Base-by-base conservation (phyloP, 2,329 filamentous ascomycete species). In the Hypoxylon sp. region DNA sequence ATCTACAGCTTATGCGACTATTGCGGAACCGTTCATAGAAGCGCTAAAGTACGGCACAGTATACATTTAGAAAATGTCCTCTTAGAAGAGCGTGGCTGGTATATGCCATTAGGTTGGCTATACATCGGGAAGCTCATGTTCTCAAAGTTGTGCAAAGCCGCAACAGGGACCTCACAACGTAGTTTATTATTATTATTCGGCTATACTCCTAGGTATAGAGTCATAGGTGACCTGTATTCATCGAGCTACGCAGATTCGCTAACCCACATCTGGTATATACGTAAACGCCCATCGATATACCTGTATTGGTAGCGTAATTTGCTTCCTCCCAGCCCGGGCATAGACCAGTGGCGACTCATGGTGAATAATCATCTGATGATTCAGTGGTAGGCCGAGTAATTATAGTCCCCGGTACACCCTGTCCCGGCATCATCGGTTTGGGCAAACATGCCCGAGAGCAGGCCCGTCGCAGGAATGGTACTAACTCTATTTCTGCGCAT, bases 371-470 rank as follows among this genome's bases (percentile, higher is more conserved):
- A 2, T 10, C 11, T 10, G 7, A 6, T 44, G 1, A 14, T 17
- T 13, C 6, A 42, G 11, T 55, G 25, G 56, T 13, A 33, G 17
- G 2, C 10, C 35, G 48, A 53, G 25, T 48, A 40, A 57, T 64
- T 13, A 70, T 14, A 17, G 66, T 69, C 6, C 69, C 70, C 1
- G 69, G 64, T 10, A 71, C 14, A 33, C 37, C 51, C 22, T 70
- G 55, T 33, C 71, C 68, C 1, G 40, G 11, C 33, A 54, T 44
- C 61, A 54, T 72, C 2, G 61, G 33, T n/a, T 60, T 65, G 6
- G 84, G 85, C 0, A 84, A 75, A 54, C 86, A 88, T 10, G 72
- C 77, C 83, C 82, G 86, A 2, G 85, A 86, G 71, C 86, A 88
- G 1, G 67, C 74, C 20, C 70, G 56, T 20, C 61, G 64, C 30